These are phyloP conservation scores for Lanmaoa rubissima DNA, from an alignment of 768 basidiomycete species.

Conservation along the genomic window DNA sequence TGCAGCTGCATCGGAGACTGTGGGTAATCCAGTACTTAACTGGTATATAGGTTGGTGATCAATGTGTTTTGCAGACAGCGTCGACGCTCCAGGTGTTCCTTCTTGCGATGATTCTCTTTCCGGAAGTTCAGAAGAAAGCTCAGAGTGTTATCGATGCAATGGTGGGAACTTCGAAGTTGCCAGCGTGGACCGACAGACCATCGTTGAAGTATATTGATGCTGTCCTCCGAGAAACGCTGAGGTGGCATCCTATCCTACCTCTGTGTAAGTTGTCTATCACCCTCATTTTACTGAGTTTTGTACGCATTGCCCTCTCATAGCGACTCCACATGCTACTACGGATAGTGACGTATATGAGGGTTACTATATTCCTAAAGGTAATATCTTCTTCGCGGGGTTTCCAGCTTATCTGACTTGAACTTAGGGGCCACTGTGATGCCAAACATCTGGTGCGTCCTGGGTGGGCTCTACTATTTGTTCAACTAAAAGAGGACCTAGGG, in stretches of 20 bases:
- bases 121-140: constrained; percentile 27
- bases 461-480: not conserved
- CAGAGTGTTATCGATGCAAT: constrained; percentile 31
- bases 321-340: constrained; percentile 19
- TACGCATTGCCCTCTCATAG: not conserved
- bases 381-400: not conserved
- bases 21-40: not conserved
- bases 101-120: constrained; percentile 36
- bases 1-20: constrained; percentile 21
- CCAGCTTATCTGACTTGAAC: not conserved
- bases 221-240: constrained; percentile 29
- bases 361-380: constrained; percentile 29
- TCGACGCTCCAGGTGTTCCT: constrained; percentile 31
- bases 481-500: constrained; percentile 19
- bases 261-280: constrained; percentile 15
- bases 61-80: constrained; percentile 17
- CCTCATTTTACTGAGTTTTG: not conserved
- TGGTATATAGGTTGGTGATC: not conserved
- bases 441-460: constrained; percentile 29
- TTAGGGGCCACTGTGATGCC: constrained; percentile 23
- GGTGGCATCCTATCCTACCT: constrained; percentile 25
- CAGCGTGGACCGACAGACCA: constrained; percentile 24
- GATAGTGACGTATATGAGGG: constrained; percentile 27
- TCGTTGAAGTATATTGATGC: constrained; percentile 28
- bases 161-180: constrained; percentile 26